These are phyloP conservation scores for Lipomyces spencermartinsiae DNA, from an alignment of 805 yeast genomes.

Conservation along the genomic window DNA sequence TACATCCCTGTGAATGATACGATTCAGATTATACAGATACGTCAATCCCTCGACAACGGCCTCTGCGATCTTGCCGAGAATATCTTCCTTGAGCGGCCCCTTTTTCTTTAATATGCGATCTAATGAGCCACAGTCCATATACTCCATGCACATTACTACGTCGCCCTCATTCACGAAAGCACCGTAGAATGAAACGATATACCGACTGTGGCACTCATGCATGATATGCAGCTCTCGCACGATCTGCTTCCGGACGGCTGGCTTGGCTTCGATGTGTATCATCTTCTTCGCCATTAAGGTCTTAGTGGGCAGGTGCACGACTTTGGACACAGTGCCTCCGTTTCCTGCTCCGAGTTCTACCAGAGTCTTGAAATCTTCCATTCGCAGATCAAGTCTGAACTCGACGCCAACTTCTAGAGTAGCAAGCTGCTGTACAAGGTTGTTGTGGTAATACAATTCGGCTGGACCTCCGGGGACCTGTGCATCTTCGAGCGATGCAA, in stretches of 20 bases:
- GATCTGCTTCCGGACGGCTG: conserved; percentile 79
- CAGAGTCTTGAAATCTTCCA: conserved; percentile 73
- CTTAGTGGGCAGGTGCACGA: conserved; percentile 86
- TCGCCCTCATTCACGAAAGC: conserved; percentile 78
- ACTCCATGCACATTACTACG: conserved; percentile 92
- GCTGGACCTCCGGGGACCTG: conserved; percentile 39
- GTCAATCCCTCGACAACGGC: conserved; percentile 81
- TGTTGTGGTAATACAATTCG: conserved; percentile 45
- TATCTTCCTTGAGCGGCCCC: conserved; percentile 71
- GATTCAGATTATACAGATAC: conserved; percentile 80
- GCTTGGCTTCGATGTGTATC: conserved; percentile 83
- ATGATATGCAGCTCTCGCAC: conserved; percentile 86
- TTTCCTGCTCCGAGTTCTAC: conserved; percentile 90
- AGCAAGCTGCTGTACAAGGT: conserved; percentile 51
- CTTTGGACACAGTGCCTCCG: conserved; percentile 90
- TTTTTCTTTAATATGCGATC: conserved; percentile 71
- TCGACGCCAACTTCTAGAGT: conserved; percentile 61
- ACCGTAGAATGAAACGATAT: conserved; percentile 88
- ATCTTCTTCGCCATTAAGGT: conserved; percentile 88
- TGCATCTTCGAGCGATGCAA: conserved; percentile 37
- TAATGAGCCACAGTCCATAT: conserved; percentile 91
- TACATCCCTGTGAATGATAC: conserved; percentile 93
- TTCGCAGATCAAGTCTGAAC: conserved; percentile 58
- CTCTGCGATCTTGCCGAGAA: conserved; percentile 74
- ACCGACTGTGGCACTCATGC: conserved; percentile 83